phyloP scores from a whole-genome alignment of 306 rosid species.

The Fragaria nilgerrensis region DNA sequence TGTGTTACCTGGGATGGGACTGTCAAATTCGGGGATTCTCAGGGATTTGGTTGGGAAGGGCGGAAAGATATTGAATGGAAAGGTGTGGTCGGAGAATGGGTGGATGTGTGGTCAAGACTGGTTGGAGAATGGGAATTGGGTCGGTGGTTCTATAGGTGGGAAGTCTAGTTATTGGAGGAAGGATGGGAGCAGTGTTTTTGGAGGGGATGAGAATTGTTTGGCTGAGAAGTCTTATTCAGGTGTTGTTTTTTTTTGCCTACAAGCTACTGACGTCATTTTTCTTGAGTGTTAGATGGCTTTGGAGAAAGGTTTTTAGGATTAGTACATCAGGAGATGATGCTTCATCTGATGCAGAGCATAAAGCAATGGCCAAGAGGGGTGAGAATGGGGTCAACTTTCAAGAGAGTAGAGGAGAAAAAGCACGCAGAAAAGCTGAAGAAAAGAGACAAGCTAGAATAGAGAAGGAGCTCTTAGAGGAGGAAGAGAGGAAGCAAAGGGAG shows the following conservation, averaged over 20 bases:
- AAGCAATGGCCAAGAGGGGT: slow-evolving; percentile 66
- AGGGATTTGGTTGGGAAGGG: slow-evolving; percentile 85
- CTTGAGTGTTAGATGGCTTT: slow-evolving; percentile 87
- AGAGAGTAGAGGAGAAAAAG: slow-evolving; percentile 90
- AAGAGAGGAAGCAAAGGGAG: slow-evolving; percentile 96
- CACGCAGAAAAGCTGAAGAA: slow-evolving; percentile 99
- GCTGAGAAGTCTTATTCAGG: slow-evolving; percentile 84
- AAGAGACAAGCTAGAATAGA: slow-evolving; percentile 95
- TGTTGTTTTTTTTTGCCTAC: slow-evolving; percentile 61
- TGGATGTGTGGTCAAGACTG: slow-evolving; percentile 91
- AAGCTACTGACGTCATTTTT: slow-evolving; percentile 72
- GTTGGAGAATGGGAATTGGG: slow-evolving; percentile 88
- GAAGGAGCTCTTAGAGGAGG: slow-evolving; percentile 93
- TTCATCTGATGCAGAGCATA: slow-evolving; percentile 71
- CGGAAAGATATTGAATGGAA: slow-evolving; percentile 82
- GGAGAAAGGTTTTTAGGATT: slow-evolving; percentile 83
- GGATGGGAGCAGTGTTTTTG: slow-evolving; percentile 59
- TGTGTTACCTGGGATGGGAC: slow-evolving; percentile 63
- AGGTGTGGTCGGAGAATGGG: slow-evolving; percentile 89
- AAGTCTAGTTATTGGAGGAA: slow-evolving; percentile 66
- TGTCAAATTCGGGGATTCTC: slow-evolving; percentile 62
- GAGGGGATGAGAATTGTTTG: slow-evolving; percentile 80
- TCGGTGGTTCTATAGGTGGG: slow-evolving; percentile 55
- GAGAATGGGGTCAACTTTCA: slow-evolving; percentile 67
- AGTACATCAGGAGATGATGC: slow-evolving; percentile 70